Conservation (phyloP, 2,329 filamentous ascomycete species). For the Diaporthe citrichinensis region DNA sequence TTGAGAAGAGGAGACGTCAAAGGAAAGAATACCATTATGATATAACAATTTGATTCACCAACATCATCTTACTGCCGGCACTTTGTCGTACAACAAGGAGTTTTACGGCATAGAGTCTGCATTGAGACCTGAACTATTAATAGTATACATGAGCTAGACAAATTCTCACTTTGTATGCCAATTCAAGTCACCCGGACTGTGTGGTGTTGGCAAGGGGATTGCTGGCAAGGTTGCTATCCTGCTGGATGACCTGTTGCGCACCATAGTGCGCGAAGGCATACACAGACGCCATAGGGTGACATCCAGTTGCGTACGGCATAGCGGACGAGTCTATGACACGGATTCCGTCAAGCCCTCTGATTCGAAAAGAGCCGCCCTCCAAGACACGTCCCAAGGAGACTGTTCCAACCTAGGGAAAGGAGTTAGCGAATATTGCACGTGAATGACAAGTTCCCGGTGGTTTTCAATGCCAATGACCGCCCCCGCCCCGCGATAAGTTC, state of each 20-base stretch:
- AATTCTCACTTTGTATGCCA: background rate
- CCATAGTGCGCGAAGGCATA: conserved; percentile 1
- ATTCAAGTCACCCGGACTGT: background rate
- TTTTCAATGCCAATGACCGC: too few species aligned
- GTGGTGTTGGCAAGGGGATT: background rate
- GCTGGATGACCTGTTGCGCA: background rate
- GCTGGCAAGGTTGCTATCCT: background rate
- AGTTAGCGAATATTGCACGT: background rate
- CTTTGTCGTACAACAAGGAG: too few species aligned
- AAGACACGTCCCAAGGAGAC: background rate
- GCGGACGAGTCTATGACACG: conserved; percentile 6
- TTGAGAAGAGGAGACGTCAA: background rate
- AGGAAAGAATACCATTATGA: background rate
- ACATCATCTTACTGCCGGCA: too few species aligned
- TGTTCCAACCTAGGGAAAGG: background rate
- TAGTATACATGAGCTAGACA: background rate
- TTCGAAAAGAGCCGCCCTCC: conserved; percentile 2
- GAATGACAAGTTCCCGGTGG: background rate
- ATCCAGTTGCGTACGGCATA: background rate
- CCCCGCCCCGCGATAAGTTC: too few species aligned
- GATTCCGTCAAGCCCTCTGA: conserved; percentile 1
- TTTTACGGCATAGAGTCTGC: too few species aligned
- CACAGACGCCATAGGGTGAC: conserved; percentile 6
- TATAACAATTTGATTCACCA: background rate
- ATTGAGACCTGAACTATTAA: background rate